Percentiles rank a stretch among this genome's conserved stretches.
Conservation (phyloP, 192 early-diverging fungal species). For the Gonapodya sp. region DNA sequence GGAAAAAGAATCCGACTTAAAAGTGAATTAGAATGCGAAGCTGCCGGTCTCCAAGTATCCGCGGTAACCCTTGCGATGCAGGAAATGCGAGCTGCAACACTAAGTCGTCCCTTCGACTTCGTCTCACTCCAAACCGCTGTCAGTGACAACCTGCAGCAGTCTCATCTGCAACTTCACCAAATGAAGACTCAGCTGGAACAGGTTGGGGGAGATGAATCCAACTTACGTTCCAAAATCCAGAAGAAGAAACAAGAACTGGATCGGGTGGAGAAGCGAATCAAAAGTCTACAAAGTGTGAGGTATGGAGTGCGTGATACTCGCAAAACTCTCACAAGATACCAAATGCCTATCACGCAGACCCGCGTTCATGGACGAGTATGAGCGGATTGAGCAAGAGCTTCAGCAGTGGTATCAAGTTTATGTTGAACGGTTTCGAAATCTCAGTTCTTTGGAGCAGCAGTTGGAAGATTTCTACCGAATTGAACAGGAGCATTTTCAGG, state of each 20-base stretch:
- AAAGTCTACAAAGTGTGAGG: conserved; percentile 38
- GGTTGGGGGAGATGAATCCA: conserved; percentile 33
- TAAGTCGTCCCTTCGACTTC: conserved; percentile 41
- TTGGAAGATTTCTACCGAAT: conserved; percentile 37
- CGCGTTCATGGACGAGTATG: conserved; percentile 51
- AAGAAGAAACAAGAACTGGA: conserved; percentile 42
- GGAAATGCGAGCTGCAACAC: conserved; percentile 29
- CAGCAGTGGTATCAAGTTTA: conserved; percentile 34
- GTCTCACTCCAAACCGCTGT: conserved; percentile 29
- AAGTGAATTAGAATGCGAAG: conserved; percentile 13
- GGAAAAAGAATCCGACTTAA: conserved; percentile 28
- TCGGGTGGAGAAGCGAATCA: conserved; percentile 37
- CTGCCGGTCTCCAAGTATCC: background rate
- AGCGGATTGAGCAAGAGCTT: conserved; percentile 41
- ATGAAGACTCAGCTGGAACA: conserved; percentile 25
- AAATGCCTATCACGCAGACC: conserved; percentile 19
- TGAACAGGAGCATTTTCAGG: conserved; percentile 45
- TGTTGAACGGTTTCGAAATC: conserved; percentile 39
- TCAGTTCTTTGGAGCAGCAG: conserved; percentile 41
- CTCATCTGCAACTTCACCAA: conserved; percentile 20
- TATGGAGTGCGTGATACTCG: background rate
- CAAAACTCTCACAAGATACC: background rate
- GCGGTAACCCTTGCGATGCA: background rate
- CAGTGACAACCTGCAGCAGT: conserved; percentile 22
- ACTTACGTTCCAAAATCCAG: conserved; percentile 40